A percentile compares a stretch with the other conserved stretches of the same genome.
Evolutionary conservation across 2,329 filamentous ascomycete genomes (phyloP).

Genomic region (Dendrostoma leiphaemia): DNA sequence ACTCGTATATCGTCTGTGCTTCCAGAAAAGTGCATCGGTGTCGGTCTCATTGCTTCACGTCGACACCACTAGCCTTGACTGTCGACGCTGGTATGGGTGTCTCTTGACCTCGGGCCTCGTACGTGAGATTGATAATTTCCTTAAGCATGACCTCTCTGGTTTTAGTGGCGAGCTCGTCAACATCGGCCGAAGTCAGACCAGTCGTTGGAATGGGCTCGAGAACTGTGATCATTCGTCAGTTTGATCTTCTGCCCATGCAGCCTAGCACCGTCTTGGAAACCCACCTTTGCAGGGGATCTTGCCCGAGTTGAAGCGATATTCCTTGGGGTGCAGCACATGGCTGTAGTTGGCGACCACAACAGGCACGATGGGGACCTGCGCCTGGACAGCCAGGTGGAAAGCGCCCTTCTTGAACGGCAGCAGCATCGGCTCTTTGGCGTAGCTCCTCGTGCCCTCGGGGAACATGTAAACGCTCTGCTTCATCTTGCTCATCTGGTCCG

Average conservation of each 20-base stretch:
- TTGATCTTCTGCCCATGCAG: neutral
- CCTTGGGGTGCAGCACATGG: constrained; percentile 65
- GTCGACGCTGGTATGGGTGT: constrained; percentile 17
- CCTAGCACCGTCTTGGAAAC: constrained; percentile 21
- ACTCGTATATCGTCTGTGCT: too few species aligned
- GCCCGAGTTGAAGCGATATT: constrained; percentile 64
- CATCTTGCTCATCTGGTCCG: constrained; percentile 70
- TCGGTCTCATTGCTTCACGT: constrained; percentile 16
- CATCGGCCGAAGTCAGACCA: constrained; percentile 70
- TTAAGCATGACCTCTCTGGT: constrained; percentile 75
- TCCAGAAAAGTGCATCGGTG: too few species aligned
- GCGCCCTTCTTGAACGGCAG: constrained; percentile 99
- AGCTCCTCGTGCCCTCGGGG: constrained; percentile 90
- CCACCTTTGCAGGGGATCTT: constrained; percentile 73
- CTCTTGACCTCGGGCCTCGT: constrained; percentile 42
- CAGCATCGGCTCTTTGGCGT: constrained; percentile 75
- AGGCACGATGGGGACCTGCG: constrained; percentile 88
- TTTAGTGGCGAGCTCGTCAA: constrained; percentile 67
- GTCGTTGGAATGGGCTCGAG: constrained; percentile 77
- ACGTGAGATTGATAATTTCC: constrained; percentile 56
- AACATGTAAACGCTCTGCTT: constrained; percentile 82
- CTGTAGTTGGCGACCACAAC: constrained; percentile 79
- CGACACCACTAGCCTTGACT: constrained; percentile 16
- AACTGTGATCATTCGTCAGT: constrained; percentile 47
- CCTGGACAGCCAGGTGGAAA: constrained; percentile 93